Base-by-base conservation (phyloP, 768 basidiomycete genomes). In the Rhizopogon vesiculosus region DNA sequence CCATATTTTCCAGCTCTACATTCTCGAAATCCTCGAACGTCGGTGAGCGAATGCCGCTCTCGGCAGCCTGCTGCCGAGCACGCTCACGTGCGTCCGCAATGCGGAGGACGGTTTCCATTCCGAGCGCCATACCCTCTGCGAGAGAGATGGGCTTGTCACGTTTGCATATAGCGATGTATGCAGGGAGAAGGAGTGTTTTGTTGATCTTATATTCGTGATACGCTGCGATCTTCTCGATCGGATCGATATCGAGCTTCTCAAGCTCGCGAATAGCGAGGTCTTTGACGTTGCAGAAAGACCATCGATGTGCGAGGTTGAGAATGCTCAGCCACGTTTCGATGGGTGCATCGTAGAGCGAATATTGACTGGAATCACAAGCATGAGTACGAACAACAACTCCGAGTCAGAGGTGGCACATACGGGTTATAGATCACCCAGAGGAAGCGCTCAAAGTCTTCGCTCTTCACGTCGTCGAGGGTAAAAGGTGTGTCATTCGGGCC, bases 401-500 rank as follows among this genome's bases (percentile, higher is more conserved):
- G 10, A n/a, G 3, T 4, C 31, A 18, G 13, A 19, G 5, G 19
- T 16, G 28, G 8, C 2, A 63, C 76, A 59, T 57, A 82, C 80
- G 76, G 75, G 44, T 83, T 82, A 51, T 85, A 85, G 60, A 82
- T 83, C 0, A 83, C 75, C 76, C 81, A 83, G 0, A 84, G 64
- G 0, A 85, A 74, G 0, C 64, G 66, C 0, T 75, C 74, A 51
- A 85, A 83, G 0, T 80, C 73, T 0, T 66, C 55, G 0, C 69
- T 61, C 0, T 66, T 69, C 4, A 77, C 70, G 2, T 76, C 61
- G 3, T 76, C 61, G 3, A 52, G 28, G 7, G 60, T 66, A 0
- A 53, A 64, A 0, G 62, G 64, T 4, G 51, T 50, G 0, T 25
- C 39, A 0, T 60, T 52, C 13, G 48, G 7, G 35, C 48, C 33